These are phyloP conservation scores for Diophrys sp. DNA, from an alignment of 73 alveolate species.

Conservation along the genomic window DNA sequence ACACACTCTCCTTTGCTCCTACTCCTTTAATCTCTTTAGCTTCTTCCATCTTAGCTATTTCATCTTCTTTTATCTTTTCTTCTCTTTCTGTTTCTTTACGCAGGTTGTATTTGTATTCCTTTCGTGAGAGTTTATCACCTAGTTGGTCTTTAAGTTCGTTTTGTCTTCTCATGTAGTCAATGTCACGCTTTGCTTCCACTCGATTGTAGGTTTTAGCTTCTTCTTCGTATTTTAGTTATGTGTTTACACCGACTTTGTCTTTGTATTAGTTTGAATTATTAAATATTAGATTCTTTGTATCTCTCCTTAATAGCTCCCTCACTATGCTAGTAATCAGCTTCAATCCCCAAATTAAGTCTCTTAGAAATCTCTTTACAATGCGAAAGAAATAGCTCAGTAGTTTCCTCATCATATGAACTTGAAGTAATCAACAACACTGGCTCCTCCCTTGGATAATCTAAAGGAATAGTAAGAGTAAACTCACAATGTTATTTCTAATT, in stretches of 20 bases:
- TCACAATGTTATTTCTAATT: not conserved
- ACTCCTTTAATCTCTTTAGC: not conserved
- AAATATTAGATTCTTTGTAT: too few species aligned
- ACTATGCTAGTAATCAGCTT: not conserved
- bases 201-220: not conserved
- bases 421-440: not conserved
- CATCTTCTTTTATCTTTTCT: not conserved
- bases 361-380: not conserved
- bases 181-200: not conserved
- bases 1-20: not conserved
- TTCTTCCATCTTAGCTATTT: not conserved
- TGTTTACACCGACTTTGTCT: not conserved
- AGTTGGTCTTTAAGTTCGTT: not conserved
- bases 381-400: not conserved
- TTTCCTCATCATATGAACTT: not conserved
- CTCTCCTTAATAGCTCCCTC: not conserved
- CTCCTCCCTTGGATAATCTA: not conserved
- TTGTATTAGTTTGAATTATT: not conserved
- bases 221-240: conserved; percentile 2
- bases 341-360: conserved; percentile 3
- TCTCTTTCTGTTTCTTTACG: not conserved
- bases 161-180: not conserved
- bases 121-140: not conserved
- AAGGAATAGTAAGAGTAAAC: not conserved
- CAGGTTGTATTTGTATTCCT: conserved; percentile 7